Conservation (phyloP, 2,329 filamentous ascomycete species). For the Penicillium sp. region DNA sequence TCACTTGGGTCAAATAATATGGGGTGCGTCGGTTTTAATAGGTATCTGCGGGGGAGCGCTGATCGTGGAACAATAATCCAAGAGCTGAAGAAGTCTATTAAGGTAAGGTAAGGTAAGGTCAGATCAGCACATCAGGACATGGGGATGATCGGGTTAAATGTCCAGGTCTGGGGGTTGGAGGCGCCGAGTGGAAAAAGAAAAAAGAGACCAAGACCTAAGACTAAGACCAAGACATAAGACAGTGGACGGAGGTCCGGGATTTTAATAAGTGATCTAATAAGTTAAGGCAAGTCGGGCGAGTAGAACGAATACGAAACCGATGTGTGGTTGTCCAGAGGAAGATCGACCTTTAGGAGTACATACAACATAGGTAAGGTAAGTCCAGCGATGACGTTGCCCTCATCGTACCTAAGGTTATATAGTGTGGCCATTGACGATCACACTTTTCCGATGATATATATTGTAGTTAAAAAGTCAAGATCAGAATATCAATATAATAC, state of each 20-base stretch:
- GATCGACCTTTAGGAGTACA: background rate
- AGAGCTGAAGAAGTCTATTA: background rate
- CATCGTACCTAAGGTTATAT: no score
- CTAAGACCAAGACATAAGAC: background rate
- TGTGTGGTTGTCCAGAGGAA: background rate
- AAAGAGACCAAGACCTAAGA: no score
- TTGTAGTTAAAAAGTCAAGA: no score
- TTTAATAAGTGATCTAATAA: no score
- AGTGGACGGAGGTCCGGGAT: background rate
- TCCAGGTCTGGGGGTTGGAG: background rate
- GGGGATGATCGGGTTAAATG: background rate
- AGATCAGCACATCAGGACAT: background rate
- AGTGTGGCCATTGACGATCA: no score
- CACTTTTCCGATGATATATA: no score
- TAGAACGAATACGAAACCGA: constrained; percentile 3
- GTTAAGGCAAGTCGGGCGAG: background rate
- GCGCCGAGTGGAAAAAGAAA: background rate
- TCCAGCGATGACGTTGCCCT: background rate
- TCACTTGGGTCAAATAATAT: background rate
- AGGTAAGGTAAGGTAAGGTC: background rate
- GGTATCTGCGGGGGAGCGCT: background rate
- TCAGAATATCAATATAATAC: no score
- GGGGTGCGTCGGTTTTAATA: background rate
- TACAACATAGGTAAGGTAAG: background rate
- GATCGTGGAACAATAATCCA: background rate